Evolutionary conservation across 371 early-diverging fungal genomes (phyloP).

Genomic region (Basidiobolus heterosporus): DNA sequence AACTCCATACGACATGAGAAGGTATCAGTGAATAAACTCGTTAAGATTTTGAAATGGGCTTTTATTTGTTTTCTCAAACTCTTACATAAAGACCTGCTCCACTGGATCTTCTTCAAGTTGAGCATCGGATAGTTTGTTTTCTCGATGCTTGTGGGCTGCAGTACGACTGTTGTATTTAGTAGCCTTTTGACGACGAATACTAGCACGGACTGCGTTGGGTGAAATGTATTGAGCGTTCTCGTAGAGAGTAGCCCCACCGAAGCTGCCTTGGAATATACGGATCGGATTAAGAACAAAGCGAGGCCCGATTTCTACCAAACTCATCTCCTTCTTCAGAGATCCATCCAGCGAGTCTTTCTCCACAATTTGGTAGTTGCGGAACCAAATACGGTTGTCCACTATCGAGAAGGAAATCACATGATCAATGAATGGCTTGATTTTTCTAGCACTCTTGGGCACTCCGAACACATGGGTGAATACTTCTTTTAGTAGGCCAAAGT

Average conservation of each 20-base stretch:
- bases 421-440: slow-evolving; percentile 90
- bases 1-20: no score
- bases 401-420: slow-evolving; percentile 82
- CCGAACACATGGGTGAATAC: slow-evolving; percentile 74
- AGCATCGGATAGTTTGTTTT: neutral
- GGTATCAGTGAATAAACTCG: no score
- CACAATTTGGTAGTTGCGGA: slow-evolving; percentile 81
- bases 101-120: neutral
- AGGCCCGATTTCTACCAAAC: slow-evolving; percentile 91
- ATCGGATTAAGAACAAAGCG: slow-evolving; percentile 85
- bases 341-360: slow-evolving; percentile 21
- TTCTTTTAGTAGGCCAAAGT: slow-evolving; percentile 75
- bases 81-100: neutral
- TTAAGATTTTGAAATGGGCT: no score
- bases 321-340: slow-evolving; percentile 24
- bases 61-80: no score
- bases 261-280: slow-evolving; percentile 85
- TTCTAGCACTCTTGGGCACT: slow-evolving; percentile 72
- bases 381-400: slow-evolving; percentile 82
- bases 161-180: neutral
- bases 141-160: neutral
- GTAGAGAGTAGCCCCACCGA: slow-evolving; percentile 79
- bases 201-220: slow-evolving; percentile 1
- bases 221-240: slow-evolving; percentile 58
- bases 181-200: neutral